Evolutionary conservation across 1,284 basidiomycete genomes (phyloP), one percentile per base, ranked within the genome.

Genomic region (Ceratobasidium sp.): DNA sequence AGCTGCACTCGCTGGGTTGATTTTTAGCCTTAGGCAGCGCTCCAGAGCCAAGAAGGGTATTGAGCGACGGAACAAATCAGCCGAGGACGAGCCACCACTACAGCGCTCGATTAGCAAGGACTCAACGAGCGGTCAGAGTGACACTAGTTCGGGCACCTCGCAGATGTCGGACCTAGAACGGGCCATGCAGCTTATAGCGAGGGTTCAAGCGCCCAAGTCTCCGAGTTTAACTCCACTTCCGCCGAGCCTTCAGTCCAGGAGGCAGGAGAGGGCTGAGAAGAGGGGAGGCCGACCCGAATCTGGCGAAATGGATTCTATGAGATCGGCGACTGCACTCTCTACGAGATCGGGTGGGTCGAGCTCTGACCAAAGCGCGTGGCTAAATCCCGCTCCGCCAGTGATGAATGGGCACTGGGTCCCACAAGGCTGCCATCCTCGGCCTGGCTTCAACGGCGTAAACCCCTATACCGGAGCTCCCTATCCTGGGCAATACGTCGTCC

Each of bases 1-100:
- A 7, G 54, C 56, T 3, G 66, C 66, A 47, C 66, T 71, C 7
- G 66, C 54, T 15, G 66, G 66, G 54, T 57, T 71, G 29, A 59
- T 71, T 4, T 71, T 71, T n/a, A 71, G 66, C 31, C 44, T 71
- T 14, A 57, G 66, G 33, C 66, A 71, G 48, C 53, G 66, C n/a
- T 71, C 66, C 17, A 71, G 57, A 47, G 19, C 66, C 8, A 62
- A 27, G 44, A 71, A 59, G 27, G 56, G 59, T 41, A 24, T 44
- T n/a, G 51, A 50, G 47, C 9, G 14, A 47, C 53, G 11, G n/a
- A 53, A 24, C 24, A 48, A 45, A 5, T 15, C 3, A 1, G 8
- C 47, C 33, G 50, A 51, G 44, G 65, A 27, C 3, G 50, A 48
- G 22, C 27, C 53, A 31, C 22, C 66, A 2, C 54, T 71, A 27